phyloP scores from a whole-genome alignment of 2,329 filamentous ascomycete genomes.

The Pleomassaria siparia region DNA sequence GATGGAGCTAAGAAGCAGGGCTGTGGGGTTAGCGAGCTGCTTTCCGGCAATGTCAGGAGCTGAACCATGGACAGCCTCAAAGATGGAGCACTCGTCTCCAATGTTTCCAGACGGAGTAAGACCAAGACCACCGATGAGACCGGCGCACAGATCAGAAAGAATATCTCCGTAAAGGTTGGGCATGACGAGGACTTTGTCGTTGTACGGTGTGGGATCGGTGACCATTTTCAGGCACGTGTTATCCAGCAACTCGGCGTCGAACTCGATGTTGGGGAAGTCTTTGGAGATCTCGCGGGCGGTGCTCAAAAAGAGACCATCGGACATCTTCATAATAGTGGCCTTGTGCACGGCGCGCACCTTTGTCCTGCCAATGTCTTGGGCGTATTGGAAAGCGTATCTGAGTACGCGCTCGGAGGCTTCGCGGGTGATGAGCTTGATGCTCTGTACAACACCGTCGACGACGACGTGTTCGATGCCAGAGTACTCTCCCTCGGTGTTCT shows the following conservation, averaged over 20 bases:
- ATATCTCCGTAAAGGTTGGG: constrained; percentile 99
- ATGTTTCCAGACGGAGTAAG: constrained; percentile 98
- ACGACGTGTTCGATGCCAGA: constrained; percentile 98
- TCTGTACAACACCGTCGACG: constrained; percentile 96
- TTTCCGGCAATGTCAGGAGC: constrained; percentile 96
- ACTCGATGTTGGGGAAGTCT: constrained; percentile 94
- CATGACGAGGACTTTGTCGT: constrained; percentile 97
- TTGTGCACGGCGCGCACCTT: constrained; percentile 99
- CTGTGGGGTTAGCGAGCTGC: constrained; percentile 94
- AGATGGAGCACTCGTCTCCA: constrained; percentile 98
- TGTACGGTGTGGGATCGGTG: constrained; percentile 93
- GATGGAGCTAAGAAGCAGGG: constrained; percentile 90
- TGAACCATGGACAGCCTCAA: constrained; percentile 98
- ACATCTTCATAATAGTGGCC: constrained; percentile 99
- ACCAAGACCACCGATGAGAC: constrained; percentile 95
- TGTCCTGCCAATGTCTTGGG: constrained; percentile 85
- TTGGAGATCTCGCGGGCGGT: constrained; percentile 83
- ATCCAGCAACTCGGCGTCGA: constrained; percentile 96
- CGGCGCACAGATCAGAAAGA: constrained; percentile 98
- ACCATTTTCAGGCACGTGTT: constrained; percentile 99
- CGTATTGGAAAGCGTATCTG: constrained; percentile 97
- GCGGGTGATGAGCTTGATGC: constrained; percentile 98
- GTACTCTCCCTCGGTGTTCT: constrained; percentile 99
- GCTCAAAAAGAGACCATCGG: constrained; percentile 94
- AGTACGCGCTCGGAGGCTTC: constrained; percentile 94